Evolutionary conservation across 306 rosid species (phyloP), one percentile per base, ranked within the genome.

Genomic region (Malus orientalis): DNA sequence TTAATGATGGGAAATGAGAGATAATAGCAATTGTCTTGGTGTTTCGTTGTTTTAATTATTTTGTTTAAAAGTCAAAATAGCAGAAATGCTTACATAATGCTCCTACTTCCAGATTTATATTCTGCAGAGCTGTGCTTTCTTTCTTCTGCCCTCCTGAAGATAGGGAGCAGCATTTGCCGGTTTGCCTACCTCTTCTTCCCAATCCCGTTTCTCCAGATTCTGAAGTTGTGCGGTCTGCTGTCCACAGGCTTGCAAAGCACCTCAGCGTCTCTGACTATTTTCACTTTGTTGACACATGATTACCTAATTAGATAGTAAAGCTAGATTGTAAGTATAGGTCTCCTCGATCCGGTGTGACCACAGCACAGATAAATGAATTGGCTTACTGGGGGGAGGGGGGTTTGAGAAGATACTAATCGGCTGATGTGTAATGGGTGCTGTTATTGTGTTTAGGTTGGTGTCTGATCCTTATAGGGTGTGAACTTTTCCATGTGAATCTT

Each of bases 141-240:
- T 78, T 78, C 81, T 87, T 92, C 89, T 84, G 88, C 72, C 82
- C 82, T 22, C 81, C 85, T 12, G 94, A 89, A 69, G 91, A 89
- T 54, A 78, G 80, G 20, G 93, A 91, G 57, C 91, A 77, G 70
- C 81, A 81, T 78, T 51, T 89, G 60, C 98, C 99, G 1, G 79
- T 89, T 74, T 92, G 99, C 85, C 83, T 96, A 72, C 98, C 99
- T 18, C 80, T 81, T 75, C 87, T 96, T 69, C 99, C 98, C 42
- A 49, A 33, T 69, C 82, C 88, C 2, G 83, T 96, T 63, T 82
- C 93, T 73, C 88, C 98, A 23, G 78, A 78, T 36, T 81, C 93
- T 71, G 90, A 86, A 79, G 86, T 84, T 11, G 93, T 92, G 80
- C 88, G 70, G 79, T 80, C 98, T 40, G 86, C 84, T 20, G 86